Base-by-base conservation (phyloP, 352 stramenopile genomes). In the Pythium oligandrum region DNA sequence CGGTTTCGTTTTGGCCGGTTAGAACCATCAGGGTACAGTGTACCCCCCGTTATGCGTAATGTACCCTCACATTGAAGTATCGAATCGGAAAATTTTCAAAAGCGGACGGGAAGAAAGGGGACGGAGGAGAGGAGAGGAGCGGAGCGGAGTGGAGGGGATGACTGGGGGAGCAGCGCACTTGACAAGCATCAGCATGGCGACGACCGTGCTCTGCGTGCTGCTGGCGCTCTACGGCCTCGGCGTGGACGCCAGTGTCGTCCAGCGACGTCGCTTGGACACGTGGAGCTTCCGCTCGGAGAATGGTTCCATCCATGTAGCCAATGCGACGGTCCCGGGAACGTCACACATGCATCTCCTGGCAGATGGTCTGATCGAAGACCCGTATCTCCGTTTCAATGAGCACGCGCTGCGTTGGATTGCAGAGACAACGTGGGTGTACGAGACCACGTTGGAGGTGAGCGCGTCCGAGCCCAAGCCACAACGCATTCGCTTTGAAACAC, bases 371-470 rank as follows among this genome's bases (percentile, higher is more conserved):
- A 73, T 95, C 40, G 50, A 61, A 0, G 53, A 57, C 33, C 81
- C 83, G 33, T 86, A 92, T 56, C 65, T 63, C 36, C 73, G 83
- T 17, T 90, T 74, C 66, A 87, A 94, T 45, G 85, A 95, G 66
- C 68, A 60, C 45, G 65, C 65, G 35, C 76, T 86, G 48, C 49
- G 71, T 31, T 95, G 83, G 83, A 55, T 94, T 4, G 79, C 78
- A 26, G 38, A 53, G 11, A 72, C 88, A 40, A 86, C 70, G 53
- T 95, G 85, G 85, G 61, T 71, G 10, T 95, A 94, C 66, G 70
- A 88, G 63, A 80, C 75, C 10, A 40, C 64, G 0, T 57, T 86
- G 48, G 59, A 61, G 10, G 51, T 88, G 12, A 4, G n/a, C 31
- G 10, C 58, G n/a, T 33, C 38, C 6, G 36, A 43, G 37, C 50